Evolutionary conservation across 177 flowering plant genomes (phyloP).

Genomic region (Tripterygium wilfordii): DNA sequence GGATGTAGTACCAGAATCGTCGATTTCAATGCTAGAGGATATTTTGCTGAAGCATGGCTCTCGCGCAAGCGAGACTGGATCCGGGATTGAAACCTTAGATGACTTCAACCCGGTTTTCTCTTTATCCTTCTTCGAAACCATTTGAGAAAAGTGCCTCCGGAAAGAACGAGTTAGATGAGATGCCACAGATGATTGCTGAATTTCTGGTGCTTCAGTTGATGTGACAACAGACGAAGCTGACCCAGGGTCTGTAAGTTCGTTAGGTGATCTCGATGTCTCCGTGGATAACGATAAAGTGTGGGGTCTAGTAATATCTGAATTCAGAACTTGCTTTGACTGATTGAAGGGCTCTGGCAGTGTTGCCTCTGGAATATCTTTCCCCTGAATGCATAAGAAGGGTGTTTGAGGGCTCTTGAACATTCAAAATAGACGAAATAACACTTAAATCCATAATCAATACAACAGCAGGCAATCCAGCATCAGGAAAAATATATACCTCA

Average conservation of each 20-base stretch:
- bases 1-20: constrained; percentile 14
- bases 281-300: neutral
- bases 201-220: constrained; percentile 9
- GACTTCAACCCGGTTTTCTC: constrained; percentile 9
- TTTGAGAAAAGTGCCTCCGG: constrained; percentile 34
- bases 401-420: too few species aligned
- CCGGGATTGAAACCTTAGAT: constrained; percentile 4
- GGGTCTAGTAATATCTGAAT: constrained; percentile 3
- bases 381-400: constrained; percentile 35
- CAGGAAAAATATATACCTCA: constrained; percentile 41
- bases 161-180: constrained; percentile 45
- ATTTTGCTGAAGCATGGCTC: constrained; percentile 2
- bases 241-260: neutral
- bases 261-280: constrained; percentile 16
- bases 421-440: too few species aligned
- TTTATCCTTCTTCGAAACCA: constrained; percentile 7
- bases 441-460: too few species aligned
- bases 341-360: constrained; percentile 61
- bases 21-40: constrained; percentile 9
- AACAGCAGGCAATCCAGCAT: neutral
- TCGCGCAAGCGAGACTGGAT: constrained; percentile 1
- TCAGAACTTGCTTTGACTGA: constrained; percentile 11
- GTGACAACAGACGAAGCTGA: constrained; percentile 4
- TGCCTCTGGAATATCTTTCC: constrained; percentile 66
- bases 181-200: constrained; percentile 19